Percentiles rank a stretch among this genome's conserved stretches.
These are phyloP conservation scores for Juglanconis oblonga DNA, from an alignment of 2,329 filamentous ascomycete species.

Conservation along the genomic window DNA sequence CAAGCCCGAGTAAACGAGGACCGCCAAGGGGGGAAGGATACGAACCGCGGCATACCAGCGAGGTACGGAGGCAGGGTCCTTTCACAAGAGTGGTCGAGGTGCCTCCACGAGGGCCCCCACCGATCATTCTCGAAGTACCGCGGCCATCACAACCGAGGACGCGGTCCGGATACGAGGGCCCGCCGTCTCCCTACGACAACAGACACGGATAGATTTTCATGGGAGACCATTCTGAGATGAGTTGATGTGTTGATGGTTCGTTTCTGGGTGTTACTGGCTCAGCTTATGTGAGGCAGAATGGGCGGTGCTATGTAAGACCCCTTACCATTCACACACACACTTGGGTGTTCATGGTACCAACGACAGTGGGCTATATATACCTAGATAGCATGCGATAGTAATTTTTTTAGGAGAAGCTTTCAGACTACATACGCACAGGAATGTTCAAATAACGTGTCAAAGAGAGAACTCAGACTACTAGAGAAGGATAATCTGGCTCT, in stretches of 20 bases:
- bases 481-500: background rate
- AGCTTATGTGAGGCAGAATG: too few species aligned
- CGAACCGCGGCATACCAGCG: background rate
- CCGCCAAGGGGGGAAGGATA: background rate
- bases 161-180: conserved; percentile 3
- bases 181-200: conserved; percentile 3
- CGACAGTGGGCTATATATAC: too few species aligned
- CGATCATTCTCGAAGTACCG: conserved; percentile 6
- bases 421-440: background rate
- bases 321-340: too few species aligned
- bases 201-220: background rate
- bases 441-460: background rate
- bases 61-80: background rate
- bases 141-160: conserved; percentile 6
- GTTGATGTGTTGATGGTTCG: too few species aligned
- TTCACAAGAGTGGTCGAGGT: background rate
- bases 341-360: too few species aligned
- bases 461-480: too few species aligned
- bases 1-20: background rate
- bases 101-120: background rate
- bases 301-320: too few species aligned
- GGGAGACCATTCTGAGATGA: too few species aligned
- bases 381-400: too few species aligned
- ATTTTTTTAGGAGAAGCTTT: background rate
- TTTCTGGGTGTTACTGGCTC: too few species aligned